Percentiles rank a stretch among this genome's conserved stretches.
phyloP scores from a whole-genome alignment of 208 protist genomes.

The Spongospora subterranea region DNA sequence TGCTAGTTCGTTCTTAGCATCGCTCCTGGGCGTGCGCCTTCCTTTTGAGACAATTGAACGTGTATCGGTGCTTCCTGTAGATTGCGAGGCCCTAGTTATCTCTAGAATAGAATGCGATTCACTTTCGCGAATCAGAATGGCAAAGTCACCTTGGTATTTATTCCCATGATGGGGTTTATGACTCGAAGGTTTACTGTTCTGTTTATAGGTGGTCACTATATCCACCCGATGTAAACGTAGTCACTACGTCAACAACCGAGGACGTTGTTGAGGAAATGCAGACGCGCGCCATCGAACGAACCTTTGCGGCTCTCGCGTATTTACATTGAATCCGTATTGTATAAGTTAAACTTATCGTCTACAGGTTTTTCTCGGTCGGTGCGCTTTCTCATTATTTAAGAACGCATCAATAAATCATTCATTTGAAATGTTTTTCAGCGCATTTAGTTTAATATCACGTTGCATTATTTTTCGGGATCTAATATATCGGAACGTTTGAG shows the following conservation, averaged over 20 bases:
- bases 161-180: background rate
- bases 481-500: too few species aligned
- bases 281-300: background rate
- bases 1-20: background rate
- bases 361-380: too few species aligned
- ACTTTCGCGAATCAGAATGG: background rate
- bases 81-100: constrained; percentile 24
- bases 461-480: too few species aligned
- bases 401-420: too few species aligned
- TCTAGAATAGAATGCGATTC: background rate
- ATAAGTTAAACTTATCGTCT: too few species aligned
- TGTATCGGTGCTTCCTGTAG: constrained; percentile 7
- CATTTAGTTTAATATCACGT: too few species aligned
- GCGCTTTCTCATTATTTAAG: too few species aligned
- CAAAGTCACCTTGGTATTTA: background rate
- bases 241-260: constrained; percentile 32
- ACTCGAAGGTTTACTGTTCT: background rate
- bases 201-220: constrained; percentile 11
- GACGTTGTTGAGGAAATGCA: constrained; percentile 10
- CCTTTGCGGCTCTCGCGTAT: background rate
- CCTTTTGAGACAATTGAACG: constrained; percentile 19
- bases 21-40: constrained; percentile 14
- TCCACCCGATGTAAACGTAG: background rate
- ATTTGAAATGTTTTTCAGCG: too few species aligned
- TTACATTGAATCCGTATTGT: too few species aligned